Evolutionary conservation across 75 land plant species (phyloP).

Genomic region (Pinus taeda): DNA sequence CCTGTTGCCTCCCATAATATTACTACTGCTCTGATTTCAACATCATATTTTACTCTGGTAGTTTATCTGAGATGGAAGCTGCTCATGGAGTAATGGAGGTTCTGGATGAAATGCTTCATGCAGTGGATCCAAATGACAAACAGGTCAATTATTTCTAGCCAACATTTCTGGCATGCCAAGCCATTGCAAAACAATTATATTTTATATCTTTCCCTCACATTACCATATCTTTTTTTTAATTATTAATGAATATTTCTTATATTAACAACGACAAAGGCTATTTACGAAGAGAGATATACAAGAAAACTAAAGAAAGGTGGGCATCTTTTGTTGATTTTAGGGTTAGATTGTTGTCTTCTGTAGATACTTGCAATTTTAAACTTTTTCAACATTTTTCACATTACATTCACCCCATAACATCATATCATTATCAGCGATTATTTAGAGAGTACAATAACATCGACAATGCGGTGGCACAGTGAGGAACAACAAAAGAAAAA

Average conservation of each 20-base stretch:
- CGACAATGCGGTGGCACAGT: too few species aligned
- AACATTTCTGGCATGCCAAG: constrained; percentile 1
- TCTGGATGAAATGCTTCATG: constrained; percentile 80
- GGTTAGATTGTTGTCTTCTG: too few species aligned
- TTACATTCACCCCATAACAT: too few species aligned
- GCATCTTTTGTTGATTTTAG: too few species aligned
- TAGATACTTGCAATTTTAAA: too few species aligned
- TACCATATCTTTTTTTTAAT: too few species aligned
- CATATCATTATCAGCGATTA: too few species aligned
- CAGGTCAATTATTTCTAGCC: constrained; percentile 32
- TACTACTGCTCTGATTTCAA: constrained; percentile 6
- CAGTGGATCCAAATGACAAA: constrained; percentile 68
- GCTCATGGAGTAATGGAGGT: constrained; percentile 62
- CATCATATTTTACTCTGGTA: constrained; percentile 14
- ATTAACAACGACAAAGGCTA: not conserved
- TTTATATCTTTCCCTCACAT: not conserved
- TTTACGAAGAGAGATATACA: not conserved
- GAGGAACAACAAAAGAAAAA: too few species aligned
- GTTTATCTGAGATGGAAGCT: constrained; percentile 56
- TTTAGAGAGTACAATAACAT: too few species aligned
- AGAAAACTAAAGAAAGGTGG: not conserved
- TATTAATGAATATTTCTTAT: not conserved
- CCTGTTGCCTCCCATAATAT: not conserved
- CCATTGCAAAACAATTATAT: not conserved
- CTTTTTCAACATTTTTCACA: too few species aligned